A percentile compares a stretch with the other conserved stretches of the same genome.
These are phyloP conservation scores for Scedosporium boydii DNA, from an alignment of 2,329 filamentous ascomycete species.

Conservation along the genomic window DNA sequence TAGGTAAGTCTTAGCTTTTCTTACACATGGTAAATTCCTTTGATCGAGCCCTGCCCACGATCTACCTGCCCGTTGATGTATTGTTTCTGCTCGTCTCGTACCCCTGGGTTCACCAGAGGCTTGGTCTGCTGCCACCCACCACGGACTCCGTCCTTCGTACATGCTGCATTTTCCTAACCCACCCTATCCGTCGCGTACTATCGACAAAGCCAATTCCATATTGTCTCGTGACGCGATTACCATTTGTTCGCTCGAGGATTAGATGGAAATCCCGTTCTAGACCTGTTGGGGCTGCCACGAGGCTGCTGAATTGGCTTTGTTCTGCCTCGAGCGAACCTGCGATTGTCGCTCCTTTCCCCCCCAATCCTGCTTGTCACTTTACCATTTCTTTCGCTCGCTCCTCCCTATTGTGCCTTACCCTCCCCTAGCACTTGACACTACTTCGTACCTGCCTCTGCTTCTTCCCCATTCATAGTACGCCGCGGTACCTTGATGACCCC, in stretches of 20 bases:
- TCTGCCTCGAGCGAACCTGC: not conserved
- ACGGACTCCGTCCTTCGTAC: not conserved
- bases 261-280: slow-evolving; percentile 1
- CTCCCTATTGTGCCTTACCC: not conserved
- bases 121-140: slow-evolving; percentile 3
- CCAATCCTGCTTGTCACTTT: not conserved
- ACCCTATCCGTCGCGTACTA: slow-evolving; percentile 1
- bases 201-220: slow-evolving; percentile 2
- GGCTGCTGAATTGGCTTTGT: not conserved
- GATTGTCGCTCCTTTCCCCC: not conserved
- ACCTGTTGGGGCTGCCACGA: not conserved
- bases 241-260: not conserved
- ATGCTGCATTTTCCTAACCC: slow-evolving; percentile 2
- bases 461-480: not conserved
- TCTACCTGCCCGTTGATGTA: not conserved
- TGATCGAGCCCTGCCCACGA: not conserved
- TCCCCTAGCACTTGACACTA: not conserved
- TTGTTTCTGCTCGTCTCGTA: not conserved
- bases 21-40: not conserved
- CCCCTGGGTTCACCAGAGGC: not conserved
- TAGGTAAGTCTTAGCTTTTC: slow-evolving; percentile 1
- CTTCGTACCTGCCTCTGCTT: not conserved
- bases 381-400: not conserved
- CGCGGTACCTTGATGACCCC: not conserved
- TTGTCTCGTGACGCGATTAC: slow-evolving; percentile 5